Conservation (phyloP, 768 basidiomycete species). For the Collybiopsis confluens region DNA sequence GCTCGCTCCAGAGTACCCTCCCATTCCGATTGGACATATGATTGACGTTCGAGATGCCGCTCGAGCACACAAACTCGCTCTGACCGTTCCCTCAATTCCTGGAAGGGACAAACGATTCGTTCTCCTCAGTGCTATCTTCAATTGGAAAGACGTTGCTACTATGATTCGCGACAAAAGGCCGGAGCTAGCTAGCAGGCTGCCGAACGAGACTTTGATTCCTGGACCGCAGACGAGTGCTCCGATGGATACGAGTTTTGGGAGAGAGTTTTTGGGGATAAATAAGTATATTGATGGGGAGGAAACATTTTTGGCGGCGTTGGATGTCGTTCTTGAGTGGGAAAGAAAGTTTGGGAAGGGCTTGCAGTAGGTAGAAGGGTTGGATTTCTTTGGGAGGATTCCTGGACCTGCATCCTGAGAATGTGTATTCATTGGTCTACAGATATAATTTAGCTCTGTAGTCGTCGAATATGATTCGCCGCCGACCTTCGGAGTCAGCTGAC, state of each 20-base stretch:
- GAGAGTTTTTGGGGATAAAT: conserved; percentile 7
- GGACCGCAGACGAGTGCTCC: conserved; percentile 9
- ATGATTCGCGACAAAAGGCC: conserved; percentile 3
- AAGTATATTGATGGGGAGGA: conserved; percentile 7
- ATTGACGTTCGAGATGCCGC: conserved; percentile 15
- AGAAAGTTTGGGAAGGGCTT: conserved; percentile 1
- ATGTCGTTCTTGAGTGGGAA: conserved; percentile 8
- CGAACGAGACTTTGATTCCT: neutral
- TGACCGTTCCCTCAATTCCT: conserved; percentile 7
- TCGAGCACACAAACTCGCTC: conserved; percentile 10
- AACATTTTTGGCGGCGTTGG: conserved; percentile 4
- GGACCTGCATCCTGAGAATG: too few relatives aligned
- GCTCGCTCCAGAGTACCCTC: conserved; percentile 7
- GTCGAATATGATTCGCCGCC: too few relatives aligned
- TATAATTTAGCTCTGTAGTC: too few relatives aligned
- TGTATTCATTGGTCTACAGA: too few relatives aligned
- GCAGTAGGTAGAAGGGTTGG: too few relatives aligned
- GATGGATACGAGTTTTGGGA: conserved; percentile 1
- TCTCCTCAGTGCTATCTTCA: neutral
- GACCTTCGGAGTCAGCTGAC: too few relatives aligned
- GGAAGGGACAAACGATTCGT: conserved; percentile 8
- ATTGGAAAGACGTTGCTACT: conserved; percentile 6
- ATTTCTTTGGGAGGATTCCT: too few relatives aligned
- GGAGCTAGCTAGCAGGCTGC: conserved; percentile 6
- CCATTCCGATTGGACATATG: conserved; percentile 5